Base-by-base conservation (phyloP, 768 basidiomycete genomes). In the Sporobolomyces phaffii region DNA sequence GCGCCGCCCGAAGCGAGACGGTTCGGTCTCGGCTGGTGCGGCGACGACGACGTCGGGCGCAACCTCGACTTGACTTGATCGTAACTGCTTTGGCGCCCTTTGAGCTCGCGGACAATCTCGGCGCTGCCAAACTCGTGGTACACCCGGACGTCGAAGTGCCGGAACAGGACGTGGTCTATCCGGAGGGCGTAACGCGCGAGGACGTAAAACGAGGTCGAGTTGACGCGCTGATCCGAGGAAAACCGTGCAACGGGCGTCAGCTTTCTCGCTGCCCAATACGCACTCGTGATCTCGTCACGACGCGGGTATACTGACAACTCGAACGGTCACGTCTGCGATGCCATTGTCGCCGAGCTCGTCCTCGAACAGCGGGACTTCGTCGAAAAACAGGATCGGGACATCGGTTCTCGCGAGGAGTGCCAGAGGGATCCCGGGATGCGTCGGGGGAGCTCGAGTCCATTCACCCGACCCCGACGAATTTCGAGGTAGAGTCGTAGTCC, bases 261-360 rank as follows among this genome's bases (percentile, higher is more conserved):
- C n/a, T n/a, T n/a, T n/a, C n/a, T n/a, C n/a, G n/a, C n/a, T n/a
- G n/a, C n/a, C n/a, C n/a, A n/a, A n/a, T n/a, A n/a, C n/a, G n/a
- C n/a, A n/a, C n/a, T n/a, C n/a, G n/a, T n/a, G n/a, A n/a, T n/a
- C n/a, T n/a, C n/a, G n/a, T n/a, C n/a, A n/a, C n/a, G n/a, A n/a
- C n/a, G n/a, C n/a, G n/a, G n/a, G n/a, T n/a, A n/a, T n/a, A 83
- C 90, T 78, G 76, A 97, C 93, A 64, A 97, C 90, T 73, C 92
- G 82, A 50, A 91, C 87, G 31, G 91, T 82, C 2, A 91, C 77
- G 34, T 85, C 83, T 1, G 92, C 92, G 9, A 90, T 85, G 0
- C 96, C 96, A 75, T 98, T 97, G 75, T 99, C 96, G 75, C 97
- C 92, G 49, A 98, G 81, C 77, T 99, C 96, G 76, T 97, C 92